Base-by-base conservation (phyloP, 202 grass and related monocot species). In the Tripidium arundinaceum region DNA sequence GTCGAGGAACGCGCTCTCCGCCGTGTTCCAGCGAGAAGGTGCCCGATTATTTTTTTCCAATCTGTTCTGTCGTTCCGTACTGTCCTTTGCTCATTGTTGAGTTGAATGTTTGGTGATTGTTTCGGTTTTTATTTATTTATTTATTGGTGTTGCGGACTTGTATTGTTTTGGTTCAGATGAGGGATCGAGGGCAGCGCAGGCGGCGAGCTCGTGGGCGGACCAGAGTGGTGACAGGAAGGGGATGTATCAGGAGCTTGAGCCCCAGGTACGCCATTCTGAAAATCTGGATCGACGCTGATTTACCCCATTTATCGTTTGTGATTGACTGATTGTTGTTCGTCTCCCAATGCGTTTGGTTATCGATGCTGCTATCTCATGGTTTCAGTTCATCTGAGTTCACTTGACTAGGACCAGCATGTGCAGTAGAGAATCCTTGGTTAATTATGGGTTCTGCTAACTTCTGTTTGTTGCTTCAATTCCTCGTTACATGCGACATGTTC, bases 21-120 rank as follows among this genome's bases (percentile, higher is more conserved):
- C 85, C n/a, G 86, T 85, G 36, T 97, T 97, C 74, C 85, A 91
- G 59, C 86, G 90, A 38, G 88, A 94, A 90, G 91, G 91, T 92
- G 34, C 6, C 49, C 25, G 7, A 13, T 36, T 21, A 13, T 5
- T 82, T 33, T 26, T 2, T 15, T 7, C 3, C 1, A 14, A 15
- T 49, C 3, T 2, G 8, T 26, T 59, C 11, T 54, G 50, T 0
- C 4, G 19, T 31, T 33, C 11, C 7, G 6, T 14, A 45, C 13
- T 66, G 27, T 16, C 58, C 18, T 67, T 68, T 12, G 34, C 25
- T 27, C 70, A 7, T 19, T 65, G 12, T 4, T 58, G 47, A 13
- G 8, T 34, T 34, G 18, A 0, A 36, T 61, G 49, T 16, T 21
- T 41, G n/a, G 18, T 1, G 27, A 24, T 49, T 26, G 11, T 2